phyloP scores from a whole-genome alignment of 2,329 filamentous ascomycete genomes.

The Ophiostoma ulmi region DNA sequence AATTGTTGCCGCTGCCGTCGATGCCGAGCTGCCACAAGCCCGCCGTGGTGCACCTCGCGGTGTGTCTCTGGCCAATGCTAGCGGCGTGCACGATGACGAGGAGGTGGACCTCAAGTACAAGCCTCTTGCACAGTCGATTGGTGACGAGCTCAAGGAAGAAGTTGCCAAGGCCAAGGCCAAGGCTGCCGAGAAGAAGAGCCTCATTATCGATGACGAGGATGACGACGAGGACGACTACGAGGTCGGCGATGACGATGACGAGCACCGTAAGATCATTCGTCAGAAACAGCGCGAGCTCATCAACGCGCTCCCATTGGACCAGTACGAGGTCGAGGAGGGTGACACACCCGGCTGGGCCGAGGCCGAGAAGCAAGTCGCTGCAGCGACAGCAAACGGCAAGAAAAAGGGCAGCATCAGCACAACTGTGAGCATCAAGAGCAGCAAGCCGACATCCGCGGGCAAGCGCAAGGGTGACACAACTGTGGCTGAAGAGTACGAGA shows the following conservation, averaged over 20 bases:
- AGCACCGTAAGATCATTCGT: conserved; percentile 64
- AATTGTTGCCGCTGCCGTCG: conserved; percentile 69
- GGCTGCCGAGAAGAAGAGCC: not conserved
- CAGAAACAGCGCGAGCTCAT: conserved; percentile 75
- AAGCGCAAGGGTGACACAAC: conserved; percentile 63
- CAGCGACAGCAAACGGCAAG: conserved; percentile 40
- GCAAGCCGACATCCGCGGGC: conserved; percentile 44
- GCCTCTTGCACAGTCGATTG: conserved; percentile 64
- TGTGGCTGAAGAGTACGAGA: conserved; percentile 58
- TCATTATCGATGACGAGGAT: conserved; percentile 45
- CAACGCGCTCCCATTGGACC: conserved; percentile 81
- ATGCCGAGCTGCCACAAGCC: conserved; percentile 56
- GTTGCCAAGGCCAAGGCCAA: conserved; percentile 12
- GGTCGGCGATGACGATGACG: conserved; percentile 69
- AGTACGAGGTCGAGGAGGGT: conserved; percentile 62
- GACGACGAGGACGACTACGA: conserved; percentile 60
- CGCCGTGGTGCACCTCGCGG: conserved; percentile 45
- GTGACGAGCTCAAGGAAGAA: conserved; percentile 66
- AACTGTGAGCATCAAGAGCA: conserved; percentile 77
- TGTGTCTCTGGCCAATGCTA: conserved; percentile 54
- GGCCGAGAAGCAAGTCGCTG: conserved; percentile 69
- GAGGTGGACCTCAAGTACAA: conserved; percentile 60
- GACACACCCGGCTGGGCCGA: conserved; percentile 59
- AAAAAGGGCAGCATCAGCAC: conserved; percentile 45
- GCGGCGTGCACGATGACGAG: conserved; percentile 65